These are phyloP conservation scores for Aspergillus piperis DNA, from an alignment of 2,329 filamentous ascomycete genomes.

Conservation along the genomic window DNA sequence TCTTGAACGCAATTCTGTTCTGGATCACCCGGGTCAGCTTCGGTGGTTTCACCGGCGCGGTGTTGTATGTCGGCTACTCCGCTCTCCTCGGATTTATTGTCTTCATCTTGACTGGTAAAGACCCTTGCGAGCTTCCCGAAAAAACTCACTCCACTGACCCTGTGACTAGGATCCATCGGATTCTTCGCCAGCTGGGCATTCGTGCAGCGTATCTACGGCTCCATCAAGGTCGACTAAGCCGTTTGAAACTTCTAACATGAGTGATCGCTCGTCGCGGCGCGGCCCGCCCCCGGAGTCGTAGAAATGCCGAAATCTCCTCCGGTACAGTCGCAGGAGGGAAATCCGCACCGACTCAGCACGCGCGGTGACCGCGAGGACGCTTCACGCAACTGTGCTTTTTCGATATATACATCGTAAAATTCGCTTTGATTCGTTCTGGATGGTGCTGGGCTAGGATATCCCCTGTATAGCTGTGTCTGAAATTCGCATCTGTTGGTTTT, in stretches of 20 bases:
- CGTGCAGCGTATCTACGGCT: constrained; percentile 87
- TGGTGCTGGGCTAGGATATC: constrained; percentile 9
- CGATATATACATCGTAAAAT: background rate
- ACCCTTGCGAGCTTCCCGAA: background rate
- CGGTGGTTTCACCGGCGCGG: constrained; percentile 78
- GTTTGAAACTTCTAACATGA: background rate
- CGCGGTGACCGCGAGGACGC: too few species aligned
- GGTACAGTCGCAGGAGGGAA: background rate
- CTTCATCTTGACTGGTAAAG: constrained; percentile 89
- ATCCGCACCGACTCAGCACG: too few species aligned
- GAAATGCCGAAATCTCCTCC: too few species aligned
- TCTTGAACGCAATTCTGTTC: constrained; percentile 86
- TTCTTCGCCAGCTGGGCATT: constrained; percentile 96
- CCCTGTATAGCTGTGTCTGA: constrained; percentile 8
- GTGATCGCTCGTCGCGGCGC: background rate
- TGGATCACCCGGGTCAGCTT: constrained; percentile 87
- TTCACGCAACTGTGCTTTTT: too few species aligned
- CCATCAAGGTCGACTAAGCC: constrained; percentile 91
- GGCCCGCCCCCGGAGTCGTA: background rate
- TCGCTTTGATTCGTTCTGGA: background rate
- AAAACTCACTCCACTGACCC: constrained; percentile 10
- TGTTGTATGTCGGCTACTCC: constrained; percentile 93
- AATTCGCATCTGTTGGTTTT: background rate
- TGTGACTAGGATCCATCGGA: constrained; percentile 76
- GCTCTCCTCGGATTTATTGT: constrained; percentile 85